Evolutionary conservation across 371 early-diverging fungal species (phyloP).

Genomic region (Mucor ambiguus): DNA sequence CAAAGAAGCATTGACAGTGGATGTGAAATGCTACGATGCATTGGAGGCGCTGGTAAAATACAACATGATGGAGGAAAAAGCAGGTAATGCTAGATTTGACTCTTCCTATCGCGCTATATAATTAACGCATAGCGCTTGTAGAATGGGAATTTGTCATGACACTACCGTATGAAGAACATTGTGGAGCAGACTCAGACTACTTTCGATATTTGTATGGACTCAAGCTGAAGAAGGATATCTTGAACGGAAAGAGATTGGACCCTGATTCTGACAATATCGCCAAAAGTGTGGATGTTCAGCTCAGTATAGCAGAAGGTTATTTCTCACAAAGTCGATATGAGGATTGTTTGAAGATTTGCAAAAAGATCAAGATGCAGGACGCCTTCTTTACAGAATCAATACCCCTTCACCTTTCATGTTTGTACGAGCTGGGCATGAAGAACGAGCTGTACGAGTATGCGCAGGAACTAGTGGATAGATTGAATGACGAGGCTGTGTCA

Average conservation of each 20-base stretch:
- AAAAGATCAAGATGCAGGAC: constrained; percentile 63
- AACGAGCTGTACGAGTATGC: constrained; percentile 66
- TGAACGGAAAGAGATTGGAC: constrained; percentile 41
- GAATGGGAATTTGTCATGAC: constrained; percentile 63
- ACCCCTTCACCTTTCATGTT: constrained; percentile 63
- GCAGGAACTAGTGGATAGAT: constrained; percentile 32
- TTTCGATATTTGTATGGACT: constrained; percentile 63
- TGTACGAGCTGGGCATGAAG: constrained; percentile 63
- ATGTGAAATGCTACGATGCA: constrained; percentile 76
- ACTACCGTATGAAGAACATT: constrained; percentile 58
- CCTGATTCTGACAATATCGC: constrained; percentile 39
- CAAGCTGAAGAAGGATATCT: constrained; percentile 59
- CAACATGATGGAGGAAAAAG: constrained; percentile 62
- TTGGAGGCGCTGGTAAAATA: constrained; percentile 59
- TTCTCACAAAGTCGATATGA: constrained; percentile 57
- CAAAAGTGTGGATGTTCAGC: constrained; percentile 62
- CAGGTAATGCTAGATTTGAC: constrained; percentile 47
- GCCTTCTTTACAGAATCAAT: constrained; percentile 60
- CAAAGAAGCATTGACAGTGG: constrained; percentile 64
- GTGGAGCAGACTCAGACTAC: constrained; percentile 59
- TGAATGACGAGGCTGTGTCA: constrained; percentile 36
- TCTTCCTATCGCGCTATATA: background rate
- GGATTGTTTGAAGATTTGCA: constrained; percentile 59
- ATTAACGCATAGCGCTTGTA: constrained; percentile 14
- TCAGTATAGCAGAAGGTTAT: constrained; percentile 61